Evolutionary conservation across 257 asterid genomes (phyloP), one percentile per base, ranked within the genome.

Genomic region (Solanum chilense): DNA sequence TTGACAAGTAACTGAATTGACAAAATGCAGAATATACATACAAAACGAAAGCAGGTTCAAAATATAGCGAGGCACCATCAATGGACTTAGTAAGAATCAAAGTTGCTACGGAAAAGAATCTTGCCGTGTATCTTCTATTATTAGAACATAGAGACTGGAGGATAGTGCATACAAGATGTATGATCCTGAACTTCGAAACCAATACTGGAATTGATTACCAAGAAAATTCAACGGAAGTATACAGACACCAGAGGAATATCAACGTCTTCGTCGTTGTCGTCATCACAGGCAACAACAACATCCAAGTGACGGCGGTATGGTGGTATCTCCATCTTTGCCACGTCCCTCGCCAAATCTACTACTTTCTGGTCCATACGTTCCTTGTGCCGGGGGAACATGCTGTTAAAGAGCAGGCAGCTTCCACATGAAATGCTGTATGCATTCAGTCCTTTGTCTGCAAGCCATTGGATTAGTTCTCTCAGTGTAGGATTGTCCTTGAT

Each of bases 341-440:
- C 93, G 6, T 96, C 98, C 89, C 93, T 91, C 10, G 90, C 98
- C 44, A 96, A 88, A 84, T 96, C 98, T 16, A 85, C 94, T 0
- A 94, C 69, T 86, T 90, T 95, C 95, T 86, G 93, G 91, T 94
- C 98, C 98, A 96, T 93, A 6, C 99, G 89, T n/a, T 95, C 98
- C 86, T 90, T 95, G 88, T 96, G 99, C 91, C 94, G 88, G 2
- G 97, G 95, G 88, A 94, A 94, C 98, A 95, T 95, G 91, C 95
- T 94, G 86, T 94, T 96, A 87, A 88, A 96, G 3, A 96, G 94
- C 86, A 96, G 88, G 87, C 99, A 94, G 44, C 95, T 96, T 77
- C 99, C 99, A 66, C 91, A 94, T 3, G 99, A 94, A 82, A 96
- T 92, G 91, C 99, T 96, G 85, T 94, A 96, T 0, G 98, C 98